Conservation (phyloP, 345 rosid genomes). For the Eucalyptus camaldulensis region DNA sequence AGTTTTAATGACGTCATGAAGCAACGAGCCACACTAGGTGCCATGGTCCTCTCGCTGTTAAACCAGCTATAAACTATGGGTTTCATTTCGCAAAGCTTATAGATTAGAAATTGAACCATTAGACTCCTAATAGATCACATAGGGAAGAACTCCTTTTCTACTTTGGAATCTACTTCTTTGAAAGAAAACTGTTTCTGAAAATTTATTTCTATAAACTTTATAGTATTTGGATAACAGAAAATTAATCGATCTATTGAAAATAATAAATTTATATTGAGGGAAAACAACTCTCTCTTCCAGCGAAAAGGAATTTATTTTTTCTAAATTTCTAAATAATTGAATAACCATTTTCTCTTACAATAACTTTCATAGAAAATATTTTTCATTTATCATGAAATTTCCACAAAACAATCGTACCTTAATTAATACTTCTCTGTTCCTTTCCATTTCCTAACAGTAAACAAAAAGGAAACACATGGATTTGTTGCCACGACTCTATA, state of each 20-base stretch:
- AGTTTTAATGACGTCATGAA: background rate
- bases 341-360: background rate
- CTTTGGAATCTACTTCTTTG: background rate
- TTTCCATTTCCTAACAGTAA: background rate
- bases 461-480: background rate
- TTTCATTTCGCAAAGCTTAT: background rate
- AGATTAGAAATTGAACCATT: too few relatives aligned
- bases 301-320: background rate
- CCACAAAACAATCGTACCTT: background rate
- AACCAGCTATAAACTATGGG: background rate
- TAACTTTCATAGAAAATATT: too few relatives aligned
- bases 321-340: background rate
- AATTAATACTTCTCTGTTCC: background rate
- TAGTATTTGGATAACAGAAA: too few relatives aligned
- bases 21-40: background rate
- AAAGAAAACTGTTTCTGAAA: too few relatives aligned
- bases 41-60: background rate
- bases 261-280: too few relatives aligned
- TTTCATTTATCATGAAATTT: background rate
- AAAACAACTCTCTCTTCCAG: background rate
- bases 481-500: background rate
- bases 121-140: too few relatives aligned
- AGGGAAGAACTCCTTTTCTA: background rate
- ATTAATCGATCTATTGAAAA: too few relatives aligned
- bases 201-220: too few relatives aligned